phyloP scores from a whole-genome alignment of 2,329 filamentous ascomycete species.

The Diplodia corticola region DNA sequence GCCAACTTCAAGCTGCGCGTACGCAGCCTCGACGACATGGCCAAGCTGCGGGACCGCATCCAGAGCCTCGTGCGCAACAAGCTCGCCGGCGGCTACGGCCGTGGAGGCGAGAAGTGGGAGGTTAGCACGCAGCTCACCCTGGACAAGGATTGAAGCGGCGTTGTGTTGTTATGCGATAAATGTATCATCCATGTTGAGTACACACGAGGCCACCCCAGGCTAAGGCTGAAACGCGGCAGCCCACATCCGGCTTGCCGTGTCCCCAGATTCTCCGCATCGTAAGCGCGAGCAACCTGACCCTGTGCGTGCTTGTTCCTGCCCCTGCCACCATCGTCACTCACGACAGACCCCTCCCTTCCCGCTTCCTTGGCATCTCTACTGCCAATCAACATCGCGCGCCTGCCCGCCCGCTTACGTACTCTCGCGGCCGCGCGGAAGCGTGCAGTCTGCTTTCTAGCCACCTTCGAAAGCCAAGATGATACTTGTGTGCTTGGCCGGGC shows the following conservation, averaged over 20 bases:
- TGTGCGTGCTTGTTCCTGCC: neutral
- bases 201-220: too few relatives aligned
- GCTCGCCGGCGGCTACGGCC: conserved; percentile 83
- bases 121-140: conserved; percentile 78
- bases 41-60: conserved; percentile 73
- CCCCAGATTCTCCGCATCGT: conserved; percentile 8
- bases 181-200: neutral
- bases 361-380: neutral
- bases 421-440: neutral
- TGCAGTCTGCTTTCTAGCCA: too few relatives aligned
- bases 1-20: conserved; percentile 85
- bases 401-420: neutral
- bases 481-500: neutral
- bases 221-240: conserved; percentile 1
- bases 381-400: neutral
- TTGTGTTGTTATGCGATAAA: neutral
- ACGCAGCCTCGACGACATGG: conserved; percentile 62
- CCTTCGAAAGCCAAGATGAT: neutral
- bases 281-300: neutral
- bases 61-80: conserved; percentile 78
- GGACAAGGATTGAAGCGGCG: conserved; percentile 7
- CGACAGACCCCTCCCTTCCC: neutral
- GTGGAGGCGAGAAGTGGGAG: conserved; percentile 84
- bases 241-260: neutral
- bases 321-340: neutral